Conservation (phyloP, 2,329 filamentous ascomycete genomes). For the Raffaelea ambrosiae region DNA sequence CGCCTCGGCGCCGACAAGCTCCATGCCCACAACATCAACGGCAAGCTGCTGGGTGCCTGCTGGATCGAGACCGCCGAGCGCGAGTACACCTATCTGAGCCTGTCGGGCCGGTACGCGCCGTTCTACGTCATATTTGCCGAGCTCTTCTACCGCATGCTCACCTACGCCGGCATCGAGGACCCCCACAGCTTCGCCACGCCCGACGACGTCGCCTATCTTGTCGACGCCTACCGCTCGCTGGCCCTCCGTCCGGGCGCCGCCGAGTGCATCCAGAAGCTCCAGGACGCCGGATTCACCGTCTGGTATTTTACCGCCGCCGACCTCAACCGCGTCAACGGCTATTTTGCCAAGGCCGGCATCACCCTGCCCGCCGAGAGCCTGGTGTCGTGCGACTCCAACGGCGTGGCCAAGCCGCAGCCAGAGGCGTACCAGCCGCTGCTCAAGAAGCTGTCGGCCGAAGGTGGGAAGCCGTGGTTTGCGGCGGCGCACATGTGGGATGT, state of each 20-base stretch:
- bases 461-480: neutral
- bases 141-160: neutral
- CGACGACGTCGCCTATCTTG: slow-evolving; percentile 8
- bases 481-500: neutral
- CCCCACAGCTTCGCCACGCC: neutral
- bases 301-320: neutral
- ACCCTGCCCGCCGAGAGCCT: neutral
- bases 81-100: neutral
- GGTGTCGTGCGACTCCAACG: neutral
- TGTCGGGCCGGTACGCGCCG: slow-evolving; percentile 12
- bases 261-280: neutral
- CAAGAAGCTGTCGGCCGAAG: neutral
- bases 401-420: neutral
- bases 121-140: neutral
- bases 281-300: neutral
- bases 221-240: neutral
- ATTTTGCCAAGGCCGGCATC: neutral
- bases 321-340: neutral
- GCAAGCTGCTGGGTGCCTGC: neutral
- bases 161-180: neutral
- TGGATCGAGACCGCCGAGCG: neutral
- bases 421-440: neutral
- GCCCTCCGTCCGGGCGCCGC: neutral
- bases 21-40: neutral
- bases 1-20: slow-evolving; percentile 18